Percentiles rank a stretch among this genome's conserved stretches.
These are phyloP conservation scores for Sarocladiaceae sp. DNA, from an alignment of 2,329 filamentous ascomycete genomes.

Conservation along the genomic window DNA sequence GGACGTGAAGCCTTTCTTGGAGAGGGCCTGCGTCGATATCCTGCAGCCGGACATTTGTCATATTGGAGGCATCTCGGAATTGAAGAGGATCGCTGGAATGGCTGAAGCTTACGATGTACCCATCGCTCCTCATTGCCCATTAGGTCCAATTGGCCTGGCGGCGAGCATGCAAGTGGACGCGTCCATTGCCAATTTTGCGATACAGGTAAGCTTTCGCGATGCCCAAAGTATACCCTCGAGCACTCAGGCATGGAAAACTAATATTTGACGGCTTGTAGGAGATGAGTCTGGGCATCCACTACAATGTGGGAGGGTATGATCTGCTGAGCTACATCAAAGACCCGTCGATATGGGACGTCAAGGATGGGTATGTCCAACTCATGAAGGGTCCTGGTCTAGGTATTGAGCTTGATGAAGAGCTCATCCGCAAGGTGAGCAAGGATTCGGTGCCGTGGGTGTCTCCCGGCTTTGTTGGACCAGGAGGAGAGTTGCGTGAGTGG, in stretches of 20 bases:
- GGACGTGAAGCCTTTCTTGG: conserved; percentile 70
- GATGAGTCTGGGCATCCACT: conserved; percentile 77
- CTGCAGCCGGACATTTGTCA: conserved; percentile 71
- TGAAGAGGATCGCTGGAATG: conserved; percentile 65
- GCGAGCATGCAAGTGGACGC: conserved; percentile 66
- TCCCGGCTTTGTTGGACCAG: conserved; percentile 64
- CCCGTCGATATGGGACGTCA: conserved; percentile 60
- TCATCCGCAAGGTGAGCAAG: conserved; percentile 54
- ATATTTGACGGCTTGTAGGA: conserved; percentile 45
- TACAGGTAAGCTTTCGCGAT: conserved; percentile 38
- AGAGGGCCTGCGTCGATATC: conserved; percentile 64
- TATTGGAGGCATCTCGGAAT: conserved; percentile 68
- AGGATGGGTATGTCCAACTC: conserved; percentile 60
- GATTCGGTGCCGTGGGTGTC: conserved; percentile 60
- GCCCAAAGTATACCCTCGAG: no score
- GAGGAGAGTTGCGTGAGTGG: conserved; percentile 66
- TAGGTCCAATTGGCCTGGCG: conserved; percentile 69
- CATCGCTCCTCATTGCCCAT: conserved; percentile 68
- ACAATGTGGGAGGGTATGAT: conserved; percentile 65
- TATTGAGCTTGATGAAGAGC: conserved; percentile 68
- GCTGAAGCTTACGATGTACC: conserved; percentile 71
- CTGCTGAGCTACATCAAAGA: conserved; percentile 64
- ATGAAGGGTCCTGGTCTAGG: conserved; percentile 53
- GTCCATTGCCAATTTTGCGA: conserved; percentile 60
- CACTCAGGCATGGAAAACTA: no score